Conservation (phyloP, 352 stramenopile species). For the Phytophthora gonapodyides region DNA sequence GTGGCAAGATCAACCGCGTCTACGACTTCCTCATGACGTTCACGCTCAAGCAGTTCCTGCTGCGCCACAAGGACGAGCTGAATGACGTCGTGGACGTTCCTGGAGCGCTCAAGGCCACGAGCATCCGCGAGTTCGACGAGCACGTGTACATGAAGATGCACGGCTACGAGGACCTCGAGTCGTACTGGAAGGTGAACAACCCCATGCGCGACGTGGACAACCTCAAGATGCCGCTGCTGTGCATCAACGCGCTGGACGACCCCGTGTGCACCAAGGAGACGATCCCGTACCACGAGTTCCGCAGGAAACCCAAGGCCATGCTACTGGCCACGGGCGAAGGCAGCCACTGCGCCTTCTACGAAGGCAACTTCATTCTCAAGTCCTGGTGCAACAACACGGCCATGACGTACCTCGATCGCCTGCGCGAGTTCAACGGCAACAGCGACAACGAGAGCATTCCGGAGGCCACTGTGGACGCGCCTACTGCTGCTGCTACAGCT, state of each 20-base stretch:
- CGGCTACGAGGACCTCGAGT: conserved; percentile 63
- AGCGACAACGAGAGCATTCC: conserved; percentile 9
- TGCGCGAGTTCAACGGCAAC: conserved; percentile 47
- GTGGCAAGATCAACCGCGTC: conserved; percentile 61
- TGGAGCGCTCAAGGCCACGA: conserved; percentile 50
- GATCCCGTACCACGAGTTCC: conserved; percentile 68
- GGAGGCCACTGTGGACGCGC: not conserved
- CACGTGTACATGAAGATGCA: conserved; percentile 86
- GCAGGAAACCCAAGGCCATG: conserved; percentile 53
- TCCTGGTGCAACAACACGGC: conserved; percentile 66
- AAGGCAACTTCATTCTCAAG: conserved; percentile 61
- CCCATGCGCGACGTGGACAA: conserved; percentile 67
- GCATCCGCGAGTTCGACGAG: conserved; percentile 72
- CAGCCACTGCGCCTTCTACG: conserved; percentile 81
- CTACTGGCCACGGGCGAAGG: conserved; percentile 60
- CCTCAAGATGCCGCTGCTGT: conserved; percentile 63
- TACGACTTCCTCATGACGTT: conserved; percentile 85
- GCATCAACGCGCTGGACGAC: conserved; percentile 80
- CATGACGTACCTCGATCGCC: conserved; percentile 65
- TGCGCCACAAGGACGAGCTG: conserved; percentile 53
- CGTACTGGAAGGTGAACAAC: conserved; percentile 79
- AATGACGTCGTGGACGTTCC: conserved; percentile 51
- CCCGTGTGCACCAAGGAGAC: conserved; percentile 77
- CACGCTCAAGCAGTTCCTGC: conserved; percentile 69
- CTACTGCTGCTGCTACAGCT: conserved; percentile 21